Evolutionary conservation across 129 eudicot genomes (phyloP), one percentile per base, ranked within the genome.

Genomic region (Ambrosia trifida): DNA sequence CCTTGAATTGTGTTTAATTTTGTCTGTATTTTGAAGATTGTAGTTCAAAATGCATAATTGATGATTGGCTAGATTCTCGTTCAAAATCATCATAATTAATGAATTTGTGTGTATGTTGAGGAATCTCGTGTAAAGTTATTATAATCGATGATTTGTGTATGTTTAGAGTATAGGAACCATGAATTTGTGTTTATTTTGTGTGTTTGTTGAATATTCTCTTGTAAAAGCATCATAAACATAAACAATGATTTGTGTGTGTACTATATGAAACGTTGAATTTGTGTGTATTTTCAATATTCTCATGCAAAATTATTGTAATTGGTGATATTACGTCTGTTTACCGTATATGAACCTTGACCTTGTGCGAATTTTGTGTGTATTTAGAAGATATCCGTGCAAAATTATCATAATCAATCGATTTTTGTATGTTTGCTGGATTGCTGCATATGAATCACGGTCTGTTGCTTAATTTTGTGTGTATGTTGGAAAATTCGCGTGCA

Each of bases 211-310:
- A 38, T 7, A 38, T 38, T 38, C 43, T 38, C 43, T 2, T 38
- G 43, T 2, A 5, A 38, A 38, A 38, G 7, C 11, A 38, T 38
- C 11, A 38, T 38, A 38, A 40, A 66, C 11, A 38, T 38, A 38
- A 40, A 66, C 2, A 6, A 33, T 76, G 17, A 30, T 44, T 28
- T 73, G 41, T 38, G 10, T 17, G n/a, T 28, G 35, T 72, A 30
- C 52, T 72, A 35, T 58, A 13, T 72, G 17, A 3, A 67, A 13
- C 56, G 18, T 35, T 69, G 16, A 24, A 36, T 50, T 16, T 4
- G 11, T 69, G 63, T n/a, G 50, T 69, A 4, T 33, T 2, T 52
- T 52, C 36, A 52, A 51, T 32, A 18, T 32, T 51, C 64, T 68
- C 10, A 28, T 11, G 10, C 38, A 30, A 45, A 46, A 45, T 30